These are phyloP conservation scores for Lomentospora prolificans DNA, from an alignment of 2,329 filamentous ascomycete genomes.

Conservation along the genomic window DNA sequence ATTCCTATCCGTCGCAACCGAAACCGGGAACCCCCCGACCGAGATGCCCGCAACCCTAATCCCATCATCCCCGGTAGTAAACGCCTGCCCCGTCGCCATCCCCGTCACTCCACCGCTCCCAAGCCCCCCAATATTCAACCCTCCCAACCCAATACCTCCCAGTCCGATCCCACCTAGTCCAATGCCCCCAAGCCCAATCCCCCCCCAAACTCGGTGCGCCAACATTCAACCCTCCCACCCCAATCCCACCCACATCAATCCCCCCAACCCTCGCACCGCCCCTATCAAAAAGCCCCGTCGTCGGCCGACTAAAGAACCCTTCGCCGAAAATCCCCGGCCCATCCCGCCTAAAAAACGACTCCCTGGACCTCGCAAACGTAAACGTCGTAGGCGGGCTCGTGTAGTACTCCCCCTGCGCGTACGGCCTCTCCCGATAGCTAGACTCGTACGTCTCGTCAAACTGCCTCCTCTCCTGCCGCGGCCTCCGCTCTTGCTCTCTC, in stretches of 20 bases:
- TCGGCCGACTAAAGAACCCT: slow-evolving; percentile 1
- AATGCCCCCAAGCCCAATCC: not conserved
- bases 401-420: slow-evolving; percentile 2
- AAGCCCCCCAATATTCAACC: not conserved
- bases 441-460: not conserved
- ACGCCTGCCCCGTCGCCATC: not conserved
- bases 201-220: not conserved
- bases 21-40: not conserved
- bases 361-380: not conserved
- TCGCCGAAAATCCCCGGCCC: not conserved
- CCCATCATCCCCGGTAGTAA: not conserved
- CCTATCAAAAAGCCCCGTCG: not conserved
- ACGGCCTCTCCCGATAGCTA: not conserved
- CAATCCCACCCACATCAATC: not conserved
- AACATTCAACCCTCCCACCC: not conserved
- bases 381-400: not conserved
- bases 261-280: not conserved
- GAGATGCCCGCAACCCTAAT: not conserved
- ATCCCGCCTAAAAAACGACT: slow-evolving; percentile 6
- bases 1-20: not conserved
- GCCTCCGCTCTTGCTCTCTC: not conserved
- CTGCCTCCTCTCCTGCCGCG: not conserved
- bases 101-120: not conserved
- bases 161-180: not conserved
- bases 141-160: not conserved